Evolutionary conservation across 1,284 basidiomycete genomes (phyloP).

Genomic region (Ustilago loliicola): DNA sequence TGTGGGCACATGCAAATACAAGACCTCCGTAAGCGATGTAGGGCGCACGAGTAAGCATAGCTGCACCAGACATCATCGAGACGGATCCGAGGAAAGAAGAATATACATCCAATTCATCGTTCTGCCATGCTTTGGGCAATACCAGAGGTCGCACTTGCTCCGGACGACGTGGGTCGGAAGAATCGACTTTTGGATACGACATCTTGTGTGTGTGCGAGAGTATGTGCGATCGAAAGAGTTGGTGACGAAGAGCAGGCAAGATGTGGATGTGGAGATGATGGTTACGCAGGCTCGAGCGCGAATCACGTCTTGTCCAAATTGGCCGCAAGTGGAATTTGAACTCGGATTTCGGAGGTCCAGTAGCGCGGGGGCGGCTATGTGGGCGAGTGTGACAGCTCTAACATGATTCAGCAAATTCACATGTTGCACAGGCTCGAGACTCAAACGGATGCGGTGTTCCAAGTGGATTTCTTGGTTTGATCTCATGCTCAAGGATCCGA

Average conservation of each 20-base stretch:
- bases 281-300: slow-evolving; percentile 5
- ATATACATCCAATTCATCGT: slow-evolving; percentile 46
- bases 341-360: slow-evolving; percentile 11
- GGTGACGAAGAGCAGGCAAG: not conserved
- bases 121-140: slow-evolving; percentile 38
- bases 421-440: too few species aligned
- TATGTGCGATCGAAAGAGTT: not conserved
- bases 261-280: not conserved
- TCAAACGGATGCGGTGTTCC: not conserved
- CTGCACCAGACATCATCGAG: slow-evolving; percentile 49
- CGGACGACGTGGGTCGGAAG: slow-evolving; percentile 37
- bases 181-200: slow-evolving; percentile 43
- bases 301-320: not conserved
- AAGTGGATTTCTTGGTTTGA: not conserved
- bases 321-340: slow-evolving; percentile 11
- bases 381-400: slow-evolving; percentile 6
- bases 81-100: slow-evolving; percentile 36
- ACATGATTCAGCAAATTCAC: not conserved
- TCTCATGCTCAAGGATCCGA: not conserved
- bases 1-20: slow-evolving; percentile 54
- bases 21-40: slow-evolving; percentile 50
- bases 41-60: slow-evolving; percentile 40
- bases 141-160: slow-evolving; percentile 28
- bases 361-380: slow-evolving; percentile 17
- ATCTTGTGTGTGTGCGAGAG: slow-evolving; percentile 6